Evolutionary conservation across 352 stramenopile genomes (phyloP).

Genomic region (Pythium brachiatum): DNA sequence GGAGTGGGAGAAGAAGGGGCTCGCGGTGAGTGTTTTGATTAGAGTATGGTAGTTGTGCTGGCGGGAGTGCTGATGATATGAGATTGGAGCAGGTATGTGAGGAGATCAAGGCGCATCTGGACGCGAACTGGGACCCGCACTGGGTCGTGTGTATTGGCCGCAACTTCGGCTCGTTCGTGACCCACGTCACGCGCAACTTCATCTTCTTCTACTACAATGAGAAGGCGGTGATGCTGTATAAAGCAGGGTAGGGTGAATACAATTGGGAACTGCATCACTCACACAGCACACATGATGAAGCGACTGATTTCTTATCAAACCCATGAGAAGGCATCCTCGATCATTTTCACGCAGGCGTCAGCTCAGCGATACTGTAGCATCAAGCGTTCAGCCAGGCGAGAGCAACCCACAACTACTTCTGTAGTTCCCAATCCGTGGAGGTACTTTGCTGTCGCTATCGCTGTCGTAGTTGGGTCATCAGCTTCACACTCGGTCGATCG

Average conservation of each 20-base stretch:
- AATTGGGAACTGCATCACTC: no score
- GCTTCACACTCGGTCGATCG: no score
- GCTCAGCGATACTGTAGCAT: no score
- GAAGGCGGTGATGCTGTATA: constrained; percentile 86
- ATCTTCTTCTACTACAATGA: constrained; percentile 92
- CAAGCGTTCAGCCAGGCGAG: no score
- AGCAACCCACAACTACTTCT: no score
- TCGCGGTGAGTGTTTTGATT: constrained; percentile 38
- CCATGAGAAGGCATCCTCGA: no score
- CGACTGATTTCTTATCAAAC: no score
- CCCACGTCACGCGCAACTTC: constrained; percentile 91
- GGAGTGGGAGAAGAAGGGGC: constrained; percentile 80
- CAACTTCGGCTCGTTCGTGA: constrained; percentile 93
- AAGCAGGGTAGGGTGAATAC: constrained; percentile 53
- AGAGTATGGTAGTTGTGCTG: neutral
- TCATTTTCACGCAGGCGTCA: no score
- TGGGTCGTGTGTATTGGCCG: constrained; percentile 88
- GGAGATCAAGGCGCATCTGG: constrained; percentile 77
- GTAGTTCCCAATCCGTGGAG: no score
- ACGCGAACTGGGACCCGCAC: constrained; percentile 72
- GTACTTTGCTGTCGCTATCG: no score
- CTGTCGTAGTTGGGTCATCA: no score
- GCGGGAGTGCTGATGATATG: neutral
- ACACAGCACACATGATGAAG: no score
- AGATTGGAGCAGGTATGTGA: constrained; percentile 54